Percentiles rank a stretch among this genome's conserved stretches.
Conservation (phyloP, 768 basidiomycete species). For the Hypholoma sublateritium region DNA sequence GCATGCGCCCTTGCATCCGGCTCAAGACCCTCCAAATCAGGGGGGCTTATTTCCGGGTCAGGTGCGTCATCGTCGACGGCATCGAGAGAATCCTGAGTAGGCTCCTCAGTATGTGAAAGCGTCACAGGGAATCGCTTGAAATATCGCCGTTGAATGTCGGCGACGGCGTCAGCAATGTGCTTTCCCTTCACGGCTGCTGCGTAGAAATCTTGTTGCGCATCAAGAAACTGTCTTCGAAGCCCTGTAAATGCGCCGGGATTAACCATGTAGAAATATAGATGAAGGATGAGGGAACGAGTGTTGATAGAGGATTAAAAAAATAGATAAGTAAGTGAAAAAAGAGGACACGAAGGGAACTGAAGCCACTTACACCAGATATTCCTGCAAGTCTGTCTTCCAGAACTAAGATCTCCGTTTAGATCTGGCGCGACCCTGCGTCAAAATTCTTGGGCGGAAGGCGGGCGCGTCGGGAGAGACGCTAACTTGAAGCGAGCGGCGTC, state of each 20-base stretch:
- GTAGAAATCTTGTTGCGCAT: background rate
- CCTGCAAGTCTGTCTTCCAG: no score
- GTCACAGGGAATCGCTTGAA: constrained; percentile 5
- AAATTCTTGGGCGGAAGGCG: constrained; percentile 4
- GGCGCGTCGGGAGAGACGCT: no score
- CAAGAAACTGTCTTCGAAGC: background rate
- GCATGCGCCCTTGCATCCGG: background rate
- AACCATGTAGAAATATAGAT: background rate
- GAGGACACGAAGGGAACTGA: background rate
- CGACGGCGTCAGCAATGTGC: background rate
- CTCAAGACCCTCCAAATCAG: background rate
- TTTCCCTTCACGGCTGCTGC: background rate
- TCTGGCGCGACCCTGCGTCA: background rate
- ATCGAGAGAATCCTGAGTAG: background rate
- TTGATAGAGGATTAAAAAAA: no score
- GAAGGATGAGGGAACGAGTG: no score
- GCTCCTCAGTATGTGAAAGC: background rate
- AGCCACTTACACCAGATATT: no score
- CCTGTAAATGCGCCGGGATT: constrained; percentile 4
- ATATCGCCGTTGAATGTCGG: constrained; percentile 1
- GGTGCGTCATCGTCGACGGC: constrained; percentile 2
- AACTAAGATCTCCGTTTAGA: no score
- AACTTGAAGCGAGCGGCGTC: no score
- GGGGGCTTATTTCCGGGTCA: background rate
- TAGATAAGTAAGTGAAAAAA: no score